These are phyloP conservation scores for Apiospora phragmitis DNA, from an alignment of 2,329 filamentous ascomycete genomes.

Conservation along the genomic window DNA sequence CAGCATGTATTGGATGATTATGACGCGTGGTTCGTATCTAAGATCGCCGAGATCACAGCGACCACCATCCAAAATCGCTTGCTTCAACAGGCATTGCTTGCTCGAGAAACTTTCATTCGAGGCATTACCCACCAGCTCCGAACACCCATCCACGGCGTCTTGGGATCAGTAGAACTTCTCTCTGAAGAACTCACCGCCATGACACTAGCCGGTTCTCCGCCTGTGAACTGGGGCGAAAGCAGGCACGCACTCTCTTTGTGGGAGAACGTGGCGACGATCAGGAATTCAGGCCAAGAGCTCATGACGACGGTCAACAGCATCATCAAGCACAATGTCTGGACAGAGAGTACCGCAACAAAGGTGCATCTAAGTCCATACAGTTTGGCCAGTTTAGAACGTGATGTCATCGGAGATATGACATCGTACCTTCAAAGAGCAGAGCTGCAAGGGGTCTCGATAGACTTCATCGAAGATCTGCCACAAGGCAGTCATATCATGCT, in stretches of 20 bases:
- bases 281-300: conserved; percentile 11
- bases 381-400: conserved; percentile 7
- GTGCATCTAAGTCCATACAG: conserved; percentile 9
- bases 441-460: conserved; percentile 6
- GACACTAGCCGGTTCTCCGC: background rate
- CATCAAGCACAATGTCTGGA: conserved; percentile 13
- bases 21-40: conserved; percentile 45
- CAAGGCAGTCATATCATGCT: background rate
- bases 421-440: background rate
- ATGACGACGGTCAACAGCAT: conserved; percentile 16
- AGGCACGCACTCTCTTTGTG: background rate
- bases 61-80: conserved; percentile 38
- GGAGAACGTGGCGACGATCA: conserved; percentile 11
- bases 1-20: conserved; percentile 46
- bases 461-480: conserved; percentile 8
- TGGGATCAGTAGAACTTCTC: conserved; percentile 29
- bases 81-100: conserved; percentile 40
- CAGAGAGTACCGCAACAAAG: background rate
- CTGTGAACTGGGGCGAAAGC: background rate
- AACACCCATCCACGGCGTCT: conserved; percentile 48
- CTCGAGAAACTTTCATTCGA: conserved; percentile 45
- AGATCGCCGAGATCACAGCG: conserved; percentile 38
- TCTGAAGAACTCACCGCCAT: conserved; percentile 10
- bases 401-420: conserved; percentile 8
- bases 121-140: conserved; percentile 48